A percentile compares a stretch with the other conserved stretches of the same genome.
These are phyloP conservation scores for Russula virescens DNA, from an alignment of 768 basidiomycete species.

Conservation along the genomic window DNA sequence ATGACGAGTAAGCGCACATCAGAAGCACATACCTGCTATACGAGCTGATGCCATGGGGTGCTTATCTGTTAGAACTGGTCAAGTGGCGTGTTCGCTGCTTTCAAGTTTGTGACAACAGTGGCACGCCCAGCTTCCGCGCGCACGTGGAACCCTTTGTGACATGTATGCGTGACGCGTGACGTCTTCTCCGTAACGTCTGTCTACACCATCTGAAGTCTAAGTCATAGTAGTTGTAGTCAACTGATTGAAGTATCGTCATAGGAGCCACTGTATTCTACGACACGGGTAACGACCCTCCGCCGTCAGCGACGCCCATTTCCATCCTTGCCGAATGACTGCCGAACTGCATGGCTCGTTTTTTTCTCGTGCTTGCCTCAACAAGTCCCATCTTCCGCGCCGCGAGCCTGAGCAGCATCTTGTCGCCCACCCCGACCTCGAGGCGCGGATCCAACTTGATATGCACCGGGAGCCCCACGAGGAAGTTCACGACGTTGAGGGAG, in stretches of 20 bases:
- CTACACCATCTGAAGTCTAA: no score
- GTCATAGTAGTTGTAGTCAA: no score
- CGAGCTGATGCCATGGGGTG: slow-evolving; percentile 7
- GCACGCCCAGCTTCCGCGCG: not conserved
- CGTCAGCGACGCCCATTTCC: slow-evolving; percentile 51
- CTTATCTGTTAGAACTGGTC: not conserved
- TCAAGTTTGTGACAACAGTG: not conserved
- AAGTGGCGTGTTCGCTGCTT: not conserved
- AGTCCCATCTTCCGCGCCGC: slow-evolving; percentile 72
- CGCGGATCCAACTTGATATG: slow-evolving; percentile 78
- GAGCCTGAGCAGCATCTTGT: slow-evolving; percentile 79
- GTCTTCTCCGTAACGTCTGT: no score
- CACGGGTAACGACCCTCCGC: slow-evolving; percentile 36
- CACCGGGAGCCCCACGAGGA: slow-evolving; percentile 73
- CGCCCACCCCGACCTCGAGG: slow-evolving; percentile 70
- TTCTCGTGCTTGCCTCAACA: slow-evolving; percentile 62
- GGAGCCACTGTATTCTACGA: not conserved
- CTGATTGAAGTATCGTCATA: not conserved
- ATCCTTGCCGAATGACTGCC: slow-evolving; percentile 84
- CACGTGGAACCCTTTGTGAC: no score
- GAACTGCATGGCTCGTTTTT: slow-evolving; percentile 97
- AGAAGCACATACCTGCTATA: slow-evolving; percentile 12
- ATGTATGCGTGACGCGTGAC: not conserved
- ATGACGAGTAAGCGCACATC: slow-evolving; percentile 32
- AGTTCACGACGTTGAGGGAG: slow-evolving; percentile 69